Conservation (phyloP, 2,329 filamentous ascomycete genomes). For the Cercospora beticola region DNA sequence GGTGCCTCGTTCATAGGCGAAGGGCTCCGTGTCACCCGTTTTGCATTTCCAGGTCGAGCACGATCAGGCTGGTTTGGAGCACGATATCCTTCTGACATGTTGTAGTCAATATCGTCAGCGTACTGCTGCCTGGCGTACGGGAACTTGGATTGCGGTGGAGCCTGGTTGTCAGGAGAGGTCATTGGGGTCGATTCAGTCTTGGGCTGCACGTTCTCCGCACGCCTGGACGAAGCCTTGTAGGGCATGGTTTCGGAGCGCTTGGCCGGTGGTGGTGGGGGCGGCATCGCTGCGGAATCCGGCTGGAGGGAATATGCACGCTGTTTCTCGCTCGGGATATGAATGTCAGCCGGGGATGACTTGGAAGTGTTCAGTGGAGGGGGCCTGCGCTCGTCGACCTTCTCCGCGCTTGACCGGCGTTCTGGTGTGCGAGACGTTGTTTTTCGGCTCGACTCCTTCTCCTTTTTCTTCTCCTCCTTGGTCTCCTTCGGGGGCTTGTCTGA, state of each 20-base stretch:
- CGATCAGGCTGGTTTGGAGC: conserved; percentile 19
- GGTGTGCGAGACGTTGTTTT: conserved; percentile 27
- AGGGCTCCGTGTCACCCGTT: conserved; percentile 31
- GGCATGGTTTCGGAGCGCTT: conserved; percentile 49
- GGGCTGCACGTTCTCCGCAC: conserved; percentile 21
- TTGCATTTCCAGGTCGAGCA: conserved; percentile 12
- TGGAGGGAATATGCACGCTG: conserved; percentile 34
- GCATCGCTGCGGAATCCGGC: conserved; percentile 27
- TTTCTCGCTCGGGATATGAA: conserved; percentile 31
- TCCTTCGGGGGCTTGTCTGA: conserved; percentile 26
- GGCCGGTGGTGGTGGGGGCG: conserved; percentile 38
- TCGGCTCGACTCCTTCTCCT: conserved; percentile 21
- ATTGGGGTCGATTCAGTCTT: conserved; percentile 31
- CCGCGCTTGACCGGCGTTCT: conserved; percentile 30
- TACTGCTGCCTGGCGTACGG: conserved; percentile 31
- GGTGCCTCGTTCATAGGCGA: conserved; percentile 24
- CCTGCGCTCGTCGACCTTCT: conserved; percentile 21
- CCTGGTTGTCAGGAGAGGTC: conserved; percentile 30
- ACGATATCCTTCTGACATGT: conserved; percentile 34
- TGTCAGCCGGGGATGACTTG: conserved; percentile 35
- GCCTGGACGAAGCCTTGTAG: conserved; percentile 11
- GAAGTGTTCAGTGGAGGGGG: conserved; percentile 43
- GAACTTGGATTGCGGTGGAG: conserved; percentile 25
- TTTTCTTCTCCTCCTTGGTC: conserved; percentile 13
- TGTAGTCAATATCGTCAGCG: conserved; percentile 35